A percentile compares a stretch with the other conserved stretches of the same genome.
phyloP scores from a whole-genome alignment of 2,329 filamentous ascomycete species.

The Pestalotiopsis sp. region DNA sequence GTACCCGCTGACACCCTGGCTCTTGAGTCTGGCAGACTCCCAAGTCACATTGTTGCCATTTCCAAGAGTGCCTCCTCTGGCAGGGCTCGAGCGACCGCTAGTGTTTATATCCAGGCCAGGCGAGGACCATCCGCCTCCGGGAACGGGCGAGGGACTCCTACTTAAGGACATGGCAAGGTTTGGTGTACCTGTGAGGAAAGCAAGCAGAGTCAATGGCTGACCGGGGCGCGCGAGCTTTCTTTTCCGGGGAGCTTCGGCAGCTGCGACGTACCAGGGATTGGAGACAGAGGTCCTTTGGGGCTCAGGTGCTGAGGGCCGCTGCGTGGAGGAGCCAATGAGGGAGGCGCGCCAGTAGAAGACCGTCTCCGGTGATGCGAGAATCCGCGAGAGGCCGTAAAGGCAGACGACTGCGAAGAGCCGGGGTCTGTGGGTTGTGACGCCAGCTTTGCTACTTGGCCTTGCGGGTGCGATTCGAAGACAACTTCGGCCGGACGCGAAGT shows the following conservation, averaged over 20 bases:
- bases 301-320: conserved; percentile 38
- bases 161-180: conserved; percentile 76
- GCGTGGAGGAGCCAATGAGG: conserved; percentile 33
- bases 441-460: conserved; percentile 42
- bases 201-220: conserved; percentile 15
- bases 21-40: conserved; percentile 81
- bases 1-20: conserved; percentile 72
- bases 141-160: conserved; percentile 82
- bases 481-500: conserved; percentile 8
- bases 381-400: conserved; percentile 51
- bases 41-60: conserved; percentile 70
- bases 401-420: conserved; percentile 55
- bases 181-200: conserved; percentile 50
- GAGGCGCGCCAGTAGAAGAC: conserved; percentile 41
- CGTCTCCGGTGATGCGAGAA: conserved; percentile 53
- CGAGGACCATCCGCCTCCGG: conserved; percentile 86
- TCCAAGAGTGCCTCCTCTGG: conserved; percentile 43
- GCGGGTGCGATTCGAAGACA: conserved; percentile 17
- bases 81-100: conserved; percentile 71
- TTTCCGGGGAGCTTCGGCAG: conserved; percentile 3
- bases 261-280: conserved; percentile 56
- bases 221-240: conserved; percentile 14
- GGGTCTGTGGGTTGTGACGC: conserved; percentile 48
- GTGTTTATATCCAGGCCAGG: conserved; percentile 72
- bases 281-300: conserved; percentile 47